Percentiles rank a stretch among this genome's conserved stretches.
phyloP scores from a whole-genome alignment of 208 protist species.

The Crithidia fasciculata region DNA sequence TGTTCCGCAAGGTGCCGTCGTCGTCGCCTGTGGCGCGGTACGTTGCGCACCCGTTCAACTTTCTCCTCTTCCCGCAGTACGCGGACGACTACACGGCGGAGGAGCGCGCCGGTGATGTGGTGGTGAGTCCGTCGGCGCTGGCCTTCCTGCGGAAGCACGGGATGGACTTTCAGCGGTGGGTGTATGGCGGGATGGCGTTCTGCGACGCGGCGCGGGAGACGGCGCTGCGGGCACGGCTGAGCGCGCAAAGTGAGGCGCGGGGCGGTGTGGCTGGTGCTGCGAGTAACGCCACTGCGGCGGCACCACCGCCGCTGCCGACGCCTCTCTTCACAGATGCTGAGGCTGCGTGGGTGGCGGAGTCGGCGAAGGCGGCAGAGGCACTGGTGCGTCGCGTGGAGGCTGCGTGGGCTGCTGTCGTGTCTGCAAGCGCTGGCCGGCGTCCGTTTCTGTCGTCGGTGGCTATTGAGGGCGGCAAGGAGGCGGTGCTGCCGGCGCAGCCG shows the following conservation, averaged over 20 bases:
- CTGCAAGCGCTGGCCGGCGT: not conserved
- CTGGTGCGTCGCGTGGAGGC: conserved; percentile 41
- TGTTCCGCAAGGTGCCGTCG: conserved; percentile 57
- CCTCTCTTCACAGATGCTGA: conserved; percentile 57
- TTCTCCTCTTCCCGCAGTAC: conserved; percentile 72
- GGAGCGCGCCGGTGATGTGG: conserved; percentile 45
- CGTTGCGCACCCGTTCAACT: conserved; percentile 75
- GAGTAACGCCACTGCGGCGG: conserved; percentile 5
- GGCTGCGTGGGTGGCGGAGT: conserved; percentile 47
- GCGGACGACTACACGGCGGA: conserved; percentile 42
- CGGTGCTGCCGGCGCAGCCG: conserved; percentile 42
- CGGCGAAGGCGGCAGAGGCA: conserved; percentile 25
- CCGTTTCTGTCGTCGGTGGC: conserved; percentile 30
- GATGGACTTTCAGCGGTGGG: conserved; percentile 87
- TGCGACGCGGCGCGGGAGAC: conserved; percentile 46
- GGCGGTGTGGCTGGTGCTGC: not conserved
- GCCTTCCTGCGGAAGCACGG: conserved; percentile 72
- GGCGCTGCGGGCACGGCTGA: conserved; percentile 36
- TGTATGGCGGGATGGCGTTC: conserved; percentile 68
- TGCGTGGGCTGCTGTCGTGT: conserved; percentile 14
- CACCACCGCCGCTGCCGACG: conserved; percentile 8
- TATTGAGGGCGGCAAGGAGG: conserved; percentile 41
- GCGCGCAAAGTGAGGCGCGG: not conserved
- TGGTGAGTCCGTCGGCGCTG: conserved; percentile 64
- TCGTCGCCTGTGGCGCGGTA: conserved; percentile 32